phyloP scores from a whole-genome alignment of 306 rosid genomes.

The Gillenia trifoliata region DNA sequence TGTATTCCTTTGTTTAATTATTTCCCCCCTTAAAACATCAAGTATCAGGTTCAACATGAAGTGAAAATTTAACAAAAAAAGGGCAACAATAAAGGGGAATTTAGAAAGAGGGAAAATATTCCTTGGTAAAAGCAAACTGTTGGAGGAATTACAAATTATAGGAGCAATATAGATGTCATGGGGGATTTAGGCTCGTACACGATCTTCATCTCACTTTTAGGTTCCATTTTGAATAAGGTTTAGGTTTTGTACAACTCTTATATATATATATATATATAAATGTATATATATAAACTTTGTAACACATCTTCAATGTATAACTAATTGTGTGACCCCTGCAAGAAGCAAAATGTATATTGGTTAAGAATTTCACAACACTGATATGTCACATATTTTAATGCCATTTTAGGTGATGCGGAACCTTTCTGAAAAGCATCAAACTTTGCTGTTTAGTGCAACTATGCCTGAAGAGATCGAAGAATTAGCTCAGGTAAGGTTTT shows the following conservation, averaged over 20 bases:
- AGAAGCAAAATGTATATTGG: not conserved
- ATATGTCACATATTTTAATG: conserved; percentile 14
- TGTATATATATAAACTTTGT: not conserved
- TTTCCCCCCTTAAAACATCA: not conserved
- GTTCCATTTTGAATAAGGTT: not conserved
- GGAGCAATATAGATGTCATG: not conserved
- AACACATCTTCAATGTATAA: not conserved
- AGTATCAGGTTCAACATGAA: not conserved
- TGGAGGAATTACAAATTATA: not conserved
- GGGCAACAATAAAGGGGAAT: not conserved
- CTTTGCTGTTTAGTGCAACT: conserved; percentile 81
- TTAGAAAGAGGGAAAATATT: not conserved
- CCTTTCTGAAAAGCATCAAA: conserved; percentile 82
- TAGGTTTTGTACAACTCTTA: not conserved
- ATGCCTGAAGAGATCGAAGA: conserved; percentile 90
- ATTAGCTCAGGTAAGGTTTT: conserved; percentile 58
- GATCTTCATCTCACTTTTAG: not conserved
- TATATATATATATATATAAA: not conserved
- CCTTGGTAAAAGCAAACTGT: not conserved
- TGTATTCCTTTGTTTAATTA: not conserved
- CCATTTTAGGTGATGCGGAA: conserved; percentile 59
- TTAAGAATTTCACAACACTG: not conserved
- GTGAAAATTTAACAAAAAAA: not conserved
- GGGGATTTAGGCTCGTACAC: not conserved
- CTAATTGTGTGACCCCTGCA: not conserved